Conservation (phyloP, 371 early-diverging fungal species). For the Zychaea mexicana region DNA sequence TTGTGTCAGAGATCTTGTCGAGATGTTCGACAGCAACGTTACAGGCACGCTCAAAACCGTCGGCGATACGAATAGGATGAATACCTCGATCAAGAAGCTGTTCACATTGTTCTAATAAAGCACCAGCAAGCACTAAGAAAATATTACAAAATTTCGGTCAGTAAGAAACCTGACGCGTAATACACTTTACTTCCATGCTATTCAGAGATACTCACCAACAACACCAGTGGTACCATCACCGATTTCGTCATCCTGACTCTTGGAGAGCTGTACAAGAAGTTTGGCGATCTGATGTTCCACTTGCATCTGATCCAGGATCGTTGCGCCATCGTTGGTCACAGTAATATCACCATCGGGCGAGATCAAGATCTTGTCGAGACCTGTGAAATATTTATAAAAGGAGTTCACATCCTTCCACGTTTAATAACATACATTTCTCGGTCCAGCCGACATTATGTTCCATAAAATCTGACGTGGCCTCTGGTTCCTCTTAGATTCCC, state of each 20-base stretch:
- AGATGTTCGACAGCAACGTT: conserved; percentile 90
- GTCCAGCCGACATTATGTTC: too few relatives aligned
- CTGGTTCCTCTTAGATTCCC: neutral
- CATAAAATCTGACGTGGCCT: neutral
- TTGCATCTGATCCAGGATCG: conserved; percentile 98
- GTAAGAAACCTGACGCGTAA: too few relatives aligned
- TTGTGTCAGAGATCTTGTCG: conserved; percentile 89
- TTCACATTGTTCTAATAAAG: conserved; percentile 97
- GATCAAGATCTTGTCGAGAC: conserved; percentile 99
- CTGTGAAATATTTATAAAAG: too few relatives aligned
- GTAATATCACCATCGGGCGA: conserved; percentile 99
- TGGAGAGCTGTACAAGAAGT: conserved; percentile 96
- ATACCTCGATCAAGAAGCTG: conserved; percentile 96
- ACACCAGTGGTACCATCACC: conserved; percentile 99
- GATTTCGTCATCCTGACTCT: conserved; percentile 99
- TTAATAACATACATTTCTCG: too few relatives aligned
- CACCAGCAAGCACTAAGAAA: conserved; percentile 98
- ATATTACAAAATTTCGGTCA: too few relatives aligned
- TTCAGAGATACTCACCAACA: conserved; percentile 73
- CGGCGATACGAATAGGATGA: conserved; percentile 99
- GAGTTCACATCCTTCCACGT: too few relatives aligned
- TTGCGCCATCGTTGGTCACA: conserved; percentile 99
- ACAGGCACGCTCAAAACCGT: conserved; percentile 98
- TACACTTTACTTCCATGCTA: neutral
- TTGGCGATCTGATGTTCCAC: conserved; percentile 99